These are phyloP conservation scores for Babesia gibsoni DNA, from an alignment of 169 alveolate genomes.

Conservation along the genomic window DNA sequence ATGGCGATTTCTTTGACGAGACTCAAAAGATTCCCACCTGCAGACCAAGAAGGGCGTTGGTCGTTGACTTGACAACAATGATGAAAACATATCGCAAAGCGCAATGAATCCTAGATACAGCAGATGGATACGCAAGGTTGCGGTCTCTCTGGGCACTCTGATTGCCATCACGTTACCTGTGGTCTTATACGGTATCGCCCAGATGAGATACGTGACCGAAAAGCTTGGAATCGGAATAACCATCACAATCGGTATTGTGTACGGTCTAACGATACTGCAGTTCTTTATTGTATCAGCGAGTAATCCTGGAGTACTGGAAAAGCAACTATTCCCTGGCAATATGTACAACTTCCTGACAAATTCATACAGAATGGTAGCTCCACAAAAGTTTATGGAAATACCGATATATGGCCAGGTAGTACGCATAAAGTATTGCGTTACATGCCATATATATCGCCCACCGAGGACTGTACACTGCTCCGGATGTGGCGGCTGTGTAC, in stretches of 20 bases:
- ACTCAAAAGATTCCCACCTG: no score
- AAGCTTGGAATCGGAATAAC: conserved; percentile 5
- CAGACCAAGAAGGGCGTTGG: no score
- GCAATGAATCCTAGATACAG: neutral
- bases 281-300: conserved; percentile 23
- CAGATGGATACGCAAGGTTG: conserved; percentile 2
- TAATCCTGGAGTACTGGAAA: conserved; percentile 52
- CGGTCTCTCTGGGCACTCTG: conserved; percentile 18
- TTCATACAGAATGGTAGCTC: conserved; percentile 63
- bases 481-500: conserved; percentile 87
- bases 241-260: neutral
- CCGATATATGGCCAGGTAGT: conserved; percentile 69
- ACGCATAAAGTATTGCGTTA: conserved; percentile 77
- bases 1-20: no score
- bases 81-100: conserved; percentile 1
- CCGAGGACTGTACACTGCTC: conserved; percentile 90
- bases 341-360: conserved; percentile 63
- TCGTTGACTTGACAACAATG: neutral
- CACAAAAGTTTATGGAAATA: conserved; percentile 69
- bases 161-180: conserved; percentile 27
- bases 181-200: conserved; percentile 17
- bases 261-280: conserved; percentile 12
- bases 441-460: conserved; percentile 86
- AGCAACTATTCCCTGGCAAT: conserved; percentile 23
- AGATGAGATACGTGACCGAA: conserved; percentile 8